Evolutionary conservation across 768 basidiomycete genomes (phyloP), one percentile per base, ranked within the genome.

Genomic region (Cystobasidium onofrii): DNA sequence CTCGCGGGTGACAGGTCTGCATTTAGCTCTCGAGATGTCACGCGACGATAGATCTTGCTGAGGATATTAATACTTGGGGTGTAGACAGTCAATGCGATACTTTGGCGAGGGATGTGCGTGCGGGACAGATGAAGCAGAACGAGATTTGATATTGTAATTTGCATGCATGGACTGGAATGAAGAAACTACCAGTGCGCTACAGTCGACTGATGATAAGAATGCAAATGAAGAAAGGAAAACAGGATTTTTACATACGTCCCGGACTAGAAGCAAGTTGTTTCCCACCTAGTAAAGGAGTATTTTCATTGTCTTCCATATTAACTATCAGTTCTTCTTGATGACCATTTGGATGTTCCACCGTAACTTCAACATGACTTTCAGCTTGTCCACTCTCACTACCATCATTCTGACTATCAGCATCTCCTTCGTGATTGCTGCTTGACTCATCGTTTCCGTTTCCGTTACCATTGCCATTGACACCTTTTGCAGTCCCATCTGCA

Each of bases 281-380:
- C 50, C 69, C 69, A 29, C 69, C 69, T 43, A 71, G 36, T 20
- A 71, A 29, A 55, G 69, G 69, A 4, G 69, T 10, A 31, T 71
- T 60, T 52, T 71, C 69, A 29, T 71, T 29, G 15, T 36, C 55
- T 4, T 71, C 69, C 12, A 41, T 6, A 52, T 29, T 50, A 6
- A n/a, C 23, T 3, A 67, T 13, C 23, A 31, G 12, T 7, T 31
- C 23, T 67, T 41, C 27, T 10, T 3, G 4, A 12, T 41, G 17
- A 6, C 65, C 65, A 44, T 67, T 25, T 17, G 41, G 25, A 44
- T 67, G 25, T 18, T 50, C 36, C 4, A 39, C 57, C 15, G 9
- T 67, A 50, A 67, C 46, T n/a, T 43, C 52, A 4, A 67, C 25
- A 31, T 52, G 29, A 4, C 44, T 52, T 4, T 20, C 65, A 23